Evolutionary conservation across 2,329 filamentous ascomycete genomes (phyloP), one percentile per base, ranked within the genome.

Genomic region (Ceratocystis lukuohia): DNA sequence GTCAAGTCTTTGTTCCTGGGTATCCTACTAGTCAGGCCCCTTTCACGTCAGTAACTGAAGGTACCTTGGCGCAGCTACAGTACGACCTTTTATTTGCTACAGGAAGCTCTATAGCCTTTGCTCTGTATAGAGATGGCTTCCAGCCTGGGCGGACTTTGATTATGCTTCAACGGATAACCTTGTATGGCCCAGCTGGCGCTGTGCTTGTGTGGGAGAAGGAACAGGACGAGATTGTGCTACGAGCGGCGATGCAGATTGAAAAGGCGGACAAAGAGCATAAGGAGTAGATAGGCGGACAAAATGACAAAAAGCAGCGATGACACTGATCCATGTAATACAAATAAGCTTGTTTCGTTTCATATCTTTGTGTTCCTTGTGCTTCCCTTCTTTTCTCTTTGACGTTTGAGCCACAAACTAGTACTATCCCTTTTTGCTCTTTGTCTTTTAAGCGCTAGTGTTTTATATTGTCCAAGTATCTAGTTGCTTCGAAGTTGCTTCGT

Each of bases 71-170:
- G 2, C 25, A 71, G 6, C 61, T 72, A 48, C 70, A 72, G 61
- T 72, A 70, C 63, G 71, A 72, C 17, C 28, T 71, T 56, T 71
- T 70, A 65, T 70, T 69, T 61, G 69, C 69, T 0, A 62, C 64
- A 3, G 46, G 46, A 8, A 69, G 67, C 15, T 61, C 67, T 8
- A 15, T 68, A 17, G 61, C 56, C 1, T 68, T 66, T 56, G 50
- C 41, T 6, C 7, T 66, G 28, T 64, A 66, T 50, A 41, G 64
- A 2, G 64, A 64, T 10, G 41, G 50, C 1, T 63, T 66, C 25
- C 22, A 41, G 10, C 30, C 25, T 20, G 61, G 12, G 7, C 33
- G 30, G 10, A 15, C 56, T n/a, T 2, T 68, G 17, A 62, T 53
- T 7, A 56, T 65, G 64, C 20, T 66, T 33, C 45, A 56, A 15